These are phyloP conservation scores for Cryptosporidium xiaoi DNA, from an alignment of 169 alveolate species.

Conservation along the genomic window DNA sequence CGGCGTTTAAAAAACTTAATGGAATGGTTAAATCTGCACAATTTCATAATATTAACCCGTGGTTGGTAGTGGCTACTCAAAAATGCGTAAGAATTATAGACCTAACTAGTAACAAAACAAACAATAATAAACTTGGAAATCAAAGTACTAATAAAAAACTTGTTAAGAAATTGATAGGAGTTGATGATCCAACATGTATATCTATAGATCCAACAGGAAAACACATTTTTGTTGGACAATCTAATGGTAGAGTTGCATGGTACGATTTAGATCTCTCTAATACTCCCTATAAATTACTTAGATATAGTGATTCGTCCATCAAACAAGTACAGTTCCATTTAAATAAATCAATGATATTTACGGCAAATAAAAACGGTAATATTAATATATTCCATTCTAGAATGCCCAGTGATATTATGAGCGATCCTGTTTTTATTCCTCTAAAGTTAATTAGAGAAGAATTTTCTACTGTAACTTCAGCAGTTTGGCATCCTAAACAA, in stretches of 20 bases:
- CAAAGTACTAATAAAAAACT: constrained; percentile 65
- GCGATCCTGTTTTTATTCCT: constrained; percentile 88
- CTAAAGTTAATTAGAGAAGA: constrained; percentile 84
- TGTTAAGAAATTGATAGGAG: constrained; percentile 85
- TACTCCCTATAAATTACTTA: constrained; percentile 86
- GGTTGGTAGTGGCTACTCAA: constrained; percentile 86
- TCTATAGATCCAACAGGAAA: constrained; percentile 88
- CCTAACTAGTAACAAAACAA: constrained; percentile 81
- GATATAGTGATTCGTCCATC: constrained; percentile 87
- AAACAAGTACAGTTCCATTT: constrained; percentile 80
- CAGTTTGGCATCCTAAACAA: constrained; percentile 86
- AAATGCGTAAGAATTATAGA: constrained; percentile 85
- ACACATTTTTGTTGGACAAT: constrained; percentile 87
- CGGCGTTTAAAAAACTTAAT: constrained; percentile 86
- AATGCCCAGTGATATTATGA: constrained; percentile 83
- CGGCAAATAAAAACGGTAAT: constrained; percentile 85
- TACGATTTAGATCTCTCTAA: constrained; percentile 88
- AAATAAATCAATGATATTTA: constrained; percentile 84
- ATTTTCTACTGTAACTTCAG: constrained; percentile 80
- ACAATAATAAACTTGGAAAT: constrained; percentile 71
- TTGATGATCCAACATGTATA: constrained; percentile 83
- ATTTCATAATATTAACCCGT: constrained; percentile 89
- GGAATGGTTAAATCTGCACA: constrained; percentile 85
- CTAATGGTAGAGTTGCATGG: constrained; percentile 89
- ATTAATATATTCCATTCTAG: constrained; percentile 87